Conservation (phyloP, 257 asterid species). For the Gynochthodes officinalis region DNA sequence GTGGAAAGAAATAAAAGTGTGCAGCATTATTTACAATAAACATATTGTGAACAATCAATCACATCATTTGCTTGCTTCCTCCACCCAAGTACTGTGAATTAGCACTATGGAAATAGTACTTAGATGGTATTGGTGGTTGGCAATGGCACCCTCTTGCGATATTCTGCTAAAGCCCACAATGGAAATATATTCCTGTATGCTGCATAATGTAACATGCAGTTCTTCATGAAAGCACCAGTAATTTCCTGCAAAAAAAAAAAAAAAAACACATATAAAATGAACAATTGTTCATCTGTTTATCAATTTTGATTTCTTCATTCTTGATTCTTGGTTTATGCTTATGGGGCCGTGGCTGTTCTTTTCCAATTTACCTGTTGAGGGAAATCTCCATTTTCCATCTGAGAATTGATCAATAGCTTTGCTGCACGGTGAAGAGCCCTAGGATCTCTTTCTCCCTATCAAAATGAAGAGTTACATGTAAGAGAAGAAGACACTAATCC, state of each 20-base stretch:
- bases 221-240: slow-evolving; percentile 75
- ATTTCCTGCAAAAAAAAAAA: slow-evolving; percentile 71
- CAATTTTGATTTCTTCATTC: neutral
- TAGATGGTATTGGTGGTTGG: slow-evolving; percentile 1
- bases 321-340: no score
- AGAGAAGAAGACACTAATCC: no score
- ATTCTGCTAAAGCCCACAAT: slow-evolving; percentile 80
- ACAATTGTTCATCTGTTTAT: no score
- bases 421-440: slow-evolving; percentile 76
- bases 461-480: neutral
- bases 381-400: slow-evolving; percentile 75
- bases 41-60: no score
- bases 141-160: slow-evolving; percentile 33
- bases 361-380: slow-evolving; percentile 64
- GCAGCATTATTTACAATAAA: no score
- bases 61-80: no score
- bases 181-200: slow-evolving; percentile 67
- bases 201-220: slow-evolving; percentile 84
- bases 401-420: slow-evolving; percentile 71
- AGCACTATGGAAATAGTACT: no score
- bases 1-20: no score
- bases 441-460: slow-evolving; percentile 51
- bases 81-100: no score
- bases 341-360: neutral
- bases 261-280: no score